These are phyloP conservation scores for Phytophthora melonis DNA, from an alignment of 352 stramenopile genomes.

Conservation along the genomic window DNA sequence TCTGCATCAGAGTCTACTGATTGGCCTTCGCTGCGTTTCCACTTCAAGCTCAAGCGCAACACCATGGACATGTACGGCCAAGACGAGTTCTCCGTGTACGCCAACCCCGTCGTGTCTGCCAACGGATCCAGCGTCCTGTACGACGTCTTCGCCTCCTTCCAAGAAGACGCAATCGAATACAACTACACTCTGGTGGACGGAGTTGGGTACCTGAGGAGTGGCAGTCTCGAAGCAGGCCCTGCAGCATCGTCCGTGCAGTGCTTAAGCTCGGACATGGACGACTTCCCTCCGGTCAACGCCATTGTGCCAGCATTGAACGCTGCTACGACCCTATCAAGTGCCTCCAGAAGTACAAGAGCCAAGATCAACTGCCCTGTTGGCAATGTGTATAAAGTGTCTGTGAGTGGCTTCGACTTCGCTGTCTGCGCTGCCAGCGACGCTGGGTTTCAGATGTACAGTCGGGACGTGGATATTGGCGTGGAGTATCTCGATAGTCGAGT, in stretches of 20 bases:
- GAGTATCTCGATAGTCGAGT: constrained; percentile 15
- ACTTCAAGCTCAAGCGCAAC: constrained; percentile 5
- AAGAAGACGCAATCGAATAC: constrained; percentile 17
- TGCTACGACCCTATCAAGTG: constrained; percentile 13
- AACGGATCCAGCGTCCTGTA: constrained; percentile 26
- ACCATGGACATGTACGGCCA: constrained; percentile 2
- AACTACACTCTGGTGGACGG: constrained; percentile 43
- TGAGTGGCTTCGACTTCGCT: constrained; percentile 16
- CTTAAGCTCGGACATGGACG: constrained; percentile 24
- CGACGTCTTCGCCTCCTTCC: constrained; percentile 23
- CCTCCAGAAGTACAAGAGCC: neutral
- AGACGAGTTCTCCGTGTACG: neutral
- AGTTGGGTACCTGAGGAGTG: constrained; percentile 29
- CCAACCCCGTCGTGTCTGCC: neutral
- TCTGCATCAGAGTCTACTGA: neutral
- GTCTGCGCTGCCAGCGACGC: constrained; percentile 7
- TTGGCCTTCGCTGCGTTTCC: neutral
- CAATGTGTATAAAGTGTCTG: constrained; percentile 16
- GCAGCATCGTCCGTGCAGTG: constrained; percentile 13
- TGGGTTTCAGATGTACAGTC: constrained; percentile 22
- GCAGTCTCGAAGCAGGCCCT: neutral
- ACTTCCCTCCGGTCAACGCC: constrained; percentile 31
- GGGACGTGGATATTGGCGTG: constrained; percentile 29
- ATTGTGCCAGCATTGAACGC: constrained; percentile 28
- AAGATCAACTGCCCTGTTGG: constrained; percentile 7